These are phyloP conservation scores for Epichloe festucae DNA, from an alignment of 2,329 filamentous ascomycete genomes.

Conservation along the genomic window DNA sequence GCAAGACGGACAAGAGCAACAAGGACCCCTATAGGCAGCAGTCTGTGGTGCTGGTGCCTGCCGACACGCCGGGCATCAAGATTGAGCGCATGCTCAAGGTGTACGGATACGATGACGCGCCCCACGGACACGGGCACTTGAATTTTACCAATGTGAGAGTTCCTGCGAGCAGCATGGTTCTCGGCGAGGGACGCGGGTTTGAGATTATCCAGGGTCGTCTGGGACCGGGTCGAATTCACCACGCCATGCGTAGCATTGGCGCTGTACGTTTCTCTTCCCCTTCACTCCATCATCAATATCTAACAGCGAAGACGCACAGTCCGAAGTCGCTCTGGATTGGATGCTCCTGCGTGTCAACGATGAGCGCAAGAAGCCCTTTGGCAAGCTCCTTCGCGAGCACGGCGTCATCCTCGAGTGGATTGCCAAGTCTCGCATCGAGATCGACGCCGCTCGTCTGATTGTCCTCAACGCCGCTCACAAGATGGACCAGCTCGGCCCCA, in stretches of 20 bases:
- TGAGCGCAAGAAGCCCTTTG: constrained; percentile 78
- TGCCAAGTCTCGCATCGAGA: constrained; percentile 81
- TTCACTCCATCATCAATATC: background rate
- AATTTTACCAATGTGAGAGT: constrained; percentile 83
- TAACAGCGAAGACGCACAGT: constrained; percentile 23
- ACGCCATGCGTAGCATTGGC: constrained; percentile 91
- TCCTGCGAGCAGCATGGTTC: constrained; percentile 68
- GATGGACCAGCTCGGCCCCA: constrained; percentile 83
- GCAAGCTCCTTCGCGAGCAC: constrained; percentile 74
- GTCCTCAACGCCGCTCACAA: constrained; percentile 91
- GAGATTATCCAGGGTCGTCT: constrained; percentile 97
- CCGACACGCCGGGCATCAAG: constrained; percentile 71
- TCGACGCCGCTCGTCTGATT: constrained; percentile 78
- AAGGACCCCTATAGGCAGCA: constrained; percentile 75
- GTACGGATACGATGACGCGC: constrained; percentile 96
- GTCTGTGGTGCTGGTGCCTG: constrained; percentile 81
- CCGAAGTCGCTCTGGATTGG: constrained; percentile 87
- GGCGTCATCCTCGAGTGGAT: constrained; percentile 94
- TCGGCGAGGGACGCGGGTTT: constrained; percentile 88
- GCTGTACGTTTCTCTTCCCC: constrained; percentile 38
- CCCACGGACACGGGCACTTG: constrained; percentile 92
- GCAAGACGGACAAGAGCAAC: constrained; percentile 71
- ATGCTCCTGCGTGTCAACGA: constrained; percentile 93
- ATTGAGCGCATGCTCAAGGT: constrained; percentile 88
- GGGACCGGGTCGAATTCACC: constrained; percentile 91